These are phyloP conservation scores for Alternaria ventricosa DNA, from an alignment of 2,329 filamentous ascomycete genomes.

Conservation along the genomic window DNA sequence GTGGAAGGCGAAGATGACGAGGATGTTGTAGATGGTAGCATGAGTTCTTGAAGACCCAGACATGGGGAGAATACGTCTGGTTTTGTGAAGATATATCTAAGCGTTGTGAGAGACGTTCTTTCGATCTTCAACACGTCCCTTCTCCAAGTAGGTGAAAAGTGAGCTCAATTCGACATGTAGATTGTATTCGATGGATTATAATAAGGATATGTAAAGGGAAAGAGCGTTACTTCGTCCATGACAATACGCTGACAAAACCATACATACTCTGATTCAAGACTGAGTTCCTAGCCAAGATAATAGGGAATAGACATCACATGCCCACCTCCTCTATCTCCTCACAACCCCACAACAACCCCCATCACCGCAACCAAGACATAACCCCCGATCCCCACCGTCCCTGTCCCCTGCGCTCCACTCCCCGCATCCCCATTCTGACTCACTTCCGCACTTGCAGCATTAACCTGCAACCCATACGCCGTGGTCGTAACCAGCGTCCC, in stretches of 20 bases:
- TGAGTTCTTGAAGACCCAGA: not conserved
- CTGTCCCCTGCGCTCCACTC: slow-evolving; percentile 12
- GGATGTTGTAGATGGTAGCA: slow-evolving; percentile 33
- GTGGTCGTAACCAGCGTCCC: slow-evolving; percentile 32
- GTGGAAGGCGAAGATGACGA: slow-evolving; percentile 42
- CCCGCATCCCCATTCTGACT: not conserved
- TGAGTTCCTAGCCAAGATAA: too few species aligned
- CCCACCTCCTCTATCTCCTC: too few species aligned
- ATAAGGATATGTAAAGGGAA: not conserved
- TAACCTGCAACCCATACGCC: slow-evolving; percentile 42
- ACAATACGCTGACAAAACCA: too few species aligned
- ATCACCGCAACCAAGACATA: slow-evolving; percentile 25
- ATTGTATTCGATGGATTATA: not conserved
- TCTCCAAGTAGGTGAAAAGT: not conserved
- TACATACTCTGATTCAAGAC: too few species aligned
- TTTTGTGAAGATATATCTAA: not conserved
- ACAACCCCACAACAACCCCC: slow-evolving; percentile 33
- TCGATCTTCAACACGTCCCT: not conserved
- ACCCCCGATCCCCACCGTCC: slow-evolving; percentile 26
- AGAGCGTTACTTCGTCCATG: not conserved
- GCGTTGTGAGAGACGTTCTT: not conserved
- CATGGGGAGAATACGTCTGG: not conserved
- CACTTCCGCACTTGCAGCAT: slow-evolving; percentile 35
- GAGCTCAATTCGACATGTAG: not conserved
- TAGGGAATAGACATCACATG: too few species aligned